Evolutionary conservation across 2,329 filamentous ascomycete species (phyloP).

Genomic region (Trichophyton rubrum): DNA sequence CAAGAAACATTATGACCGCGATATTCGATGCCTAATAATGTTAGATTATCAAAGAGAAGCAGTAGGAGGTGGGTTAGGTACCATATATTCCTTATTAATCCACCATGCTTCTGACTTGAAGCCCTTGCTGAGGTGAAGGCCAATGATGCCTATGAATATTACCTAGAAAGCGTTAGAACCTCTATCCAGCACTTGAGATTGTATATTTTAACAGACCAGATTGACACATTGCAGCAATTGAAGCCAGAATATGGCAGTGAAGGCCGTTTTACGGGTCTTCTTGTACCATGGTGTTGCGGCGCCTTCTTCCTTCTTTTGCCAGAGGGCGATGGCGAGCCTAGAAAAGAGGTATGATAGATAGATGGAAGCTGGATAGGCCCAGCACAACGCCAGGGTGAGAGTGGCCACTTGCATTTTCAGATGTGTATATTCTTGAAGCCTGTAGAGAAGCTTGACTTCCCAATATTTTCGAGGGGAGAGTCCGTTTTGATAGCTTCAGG

Average conservation of each 20-base stretch:
- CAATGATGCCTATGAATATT: not conserved
- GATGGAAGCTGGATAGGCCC: not conserved
- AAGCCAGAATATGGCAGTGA: not conserved
- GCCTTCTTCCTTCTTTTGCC: not conserved
- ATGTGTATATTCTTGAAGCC: not conserved
- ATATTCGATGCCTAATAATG: not conserved
- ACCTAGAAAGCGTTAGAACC: not conserved
- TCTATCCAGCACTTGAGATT: not conserved
- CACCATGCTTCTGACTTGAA: not conserved
- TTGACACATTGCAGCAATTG: not conserved
- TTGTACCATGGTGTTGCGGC: not conserved
- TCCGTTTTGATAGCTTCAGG: not conserved
- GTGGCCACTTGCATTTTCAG: not conserved
- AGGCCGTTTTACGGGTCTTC: not conserved
- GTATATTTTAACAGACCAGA: not conserved
- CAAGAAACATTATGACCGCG: not conserved
- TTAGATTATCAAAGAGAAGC: not conserved
- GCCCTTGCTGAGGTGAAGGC: not conserved
- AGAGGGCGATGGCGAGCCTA: not conserved
- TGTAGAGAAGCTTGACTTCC: not conserved
- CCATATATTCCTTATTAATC: not conserved
- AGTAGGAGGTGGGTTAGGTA: not conserved
- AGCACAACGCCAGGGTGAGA: not conserved
- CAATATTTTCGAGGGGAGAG: not conserved
- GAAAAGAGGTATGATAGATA: not conserved